Base-by-base conservation (phyloP, 805 yeast genomes). In the Yarrowia deformans region DNA sequence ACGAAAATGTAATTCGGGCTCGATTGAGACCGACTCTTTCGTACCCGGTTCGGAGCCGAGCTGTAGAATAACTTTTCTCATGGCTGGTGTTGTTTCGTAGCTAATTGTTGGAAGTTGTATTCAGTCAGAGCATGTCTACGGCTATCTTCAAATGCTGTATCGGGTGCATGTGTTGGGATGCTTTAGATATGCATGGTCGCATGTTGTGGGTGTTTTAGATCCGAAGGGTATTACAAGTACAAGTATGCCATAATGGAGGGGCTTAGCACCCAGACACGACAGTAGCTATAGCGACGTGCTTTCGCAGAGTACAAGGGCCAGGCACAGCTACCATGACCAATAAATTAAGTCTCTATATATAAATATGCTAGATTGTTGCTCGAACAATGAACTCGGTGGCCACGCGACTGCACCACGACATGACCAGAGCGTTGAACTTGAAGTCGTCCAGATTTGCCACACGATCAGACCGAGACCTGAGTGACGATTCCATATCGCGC, bases 311-410 rank as follows among this genome's bases (percentile, higher is more conserved):
- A 23, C 29, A 23, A 23, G 29, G 2, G 29, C 29, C 29, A 23
- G 29, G 29, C 29, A 23, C 29, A 23, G 29, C 14, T 39, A 13
- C 16, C 9, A 39, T 13, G 8, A 40, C 14, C 8, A 40, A 40
- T 52, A 52, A 52, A 52, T 52, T 52, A 52, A 34, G 8, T 4
- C 9, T 52, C 58, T 52, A 52, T 52, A 37, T 18, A 52, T 52
- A 52, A 35, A 52, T 35, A 52, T 35, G 18, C 37, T 52, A 13
- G 16, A 35, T 13, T 6, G n/a, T 12, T 34, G 10, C 37, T 34
- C 8, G 18, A 3, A 52, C 58, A 6, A 37, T 40, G 13, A 35
- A 18, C 58, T 35, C 58, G n/a, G 23, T 35, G 32, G 40, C 32
- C n/a, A 42, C 50, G 1, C 48, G 64, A 7, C 50, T 16, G 16